These are phyloP conservation scores for Hibiscus tridactylites DNA, from an alignment of 345 rosid genomes.

Conservation along the genomic window DNA sequence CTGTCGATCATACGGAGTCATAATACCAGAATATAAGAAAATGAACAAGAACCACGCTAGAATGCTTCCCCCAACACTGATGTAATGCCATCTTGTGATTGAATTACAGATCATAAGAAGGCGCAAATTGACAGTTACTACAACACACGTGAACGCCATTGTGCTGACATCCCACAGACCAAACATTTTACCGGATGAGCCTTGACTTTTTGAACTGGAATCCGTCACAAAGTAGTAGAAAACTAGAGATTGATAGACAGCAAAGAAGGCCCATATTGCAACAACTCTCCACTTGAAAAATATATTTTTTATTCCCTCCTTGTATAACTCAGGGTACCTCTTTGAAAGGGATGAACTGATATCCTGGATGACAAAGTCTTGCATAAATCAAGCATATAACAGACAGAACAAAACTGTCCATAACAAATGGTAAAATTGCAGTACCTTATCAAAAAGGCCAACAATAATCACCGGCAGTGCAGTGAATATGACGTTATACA, in stretches of 20 bases:
- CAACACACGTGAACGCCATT: conserved; percentile 90
- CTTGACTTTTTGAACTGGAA: conserved; percentile 56
- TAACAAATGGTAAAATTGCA: not conserved
- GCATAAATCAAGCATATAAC: not conserved
- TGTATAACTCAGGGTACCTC: conserved; percentile 87
- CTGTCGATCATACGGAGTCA: conserved; percentile 27
- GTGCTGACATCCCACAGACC: conserved; percentile 99
- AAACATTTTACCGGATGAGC: conserved; percentile 72
- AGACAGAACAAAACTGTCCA: not conserved
- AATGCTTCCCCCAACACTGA: conserved; percentile 86
- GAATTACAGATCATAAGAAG: conserved; percentile 91
- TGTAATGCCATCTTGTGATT: conserved; percentile 85
- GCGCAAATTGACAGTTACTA: conserved; percentile 83
- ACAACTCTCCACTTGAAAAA: conserved; percentile 94
- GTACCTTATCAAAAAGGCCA: conserved; percentile 97
- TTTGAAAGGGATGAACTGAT: conserved; percentile 92
- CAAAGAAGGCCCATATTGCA: conserved; percentile 76
- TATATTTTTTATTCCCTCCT: conserved; percentile 78
- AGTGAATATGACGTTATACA: conserved; percentile 82
- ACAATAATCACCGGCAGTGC: conserved; percentile 88
- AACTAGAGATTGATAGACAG: conserved; percentile 83
- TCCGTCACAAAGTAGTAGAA: conserved; percentile 53
- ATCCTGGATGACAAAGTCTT: conserved; percentile 43
- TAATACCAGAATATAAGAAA: conserved; percentile 62
- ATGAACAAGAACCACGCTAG: conserved; percentile 77